phyloP scores from a whole-genome alignment of 495 filamentous ascomycete species.

The Aspergillus ostianus region DNA sequence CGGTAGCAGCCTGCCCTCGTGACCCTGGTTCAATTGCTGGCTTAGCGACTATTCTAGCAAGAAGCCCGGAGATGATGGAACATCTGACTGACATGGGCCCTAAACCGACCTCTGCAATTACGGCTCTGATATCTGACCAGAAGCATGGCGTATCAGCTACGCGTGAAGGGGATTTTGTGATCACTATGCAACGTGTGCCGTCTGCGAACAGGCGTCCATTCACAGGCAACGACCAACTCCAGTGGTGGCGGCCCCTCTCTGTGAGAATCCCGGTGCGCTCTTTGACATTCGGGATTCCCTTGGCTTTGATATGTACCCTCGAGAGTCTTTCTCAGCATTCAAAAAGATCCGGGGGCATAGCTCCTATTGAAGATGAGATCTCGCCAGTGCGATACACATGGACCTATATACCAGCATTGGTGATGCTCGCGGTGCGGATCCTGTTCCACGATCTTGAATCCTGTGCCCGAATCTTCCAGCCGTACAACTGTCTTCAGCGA shows the following conservation, averaged over 20 bases:
- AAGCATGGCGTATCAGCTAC: neutral
- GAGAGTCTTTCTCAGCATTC: conserved; percentile 16
- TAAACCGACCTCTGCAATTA: neutral
- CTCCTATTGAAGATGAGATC: neutral
- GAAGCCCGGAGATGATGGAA: conserved; percentile 10
- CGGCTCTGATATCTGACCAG: neutral
- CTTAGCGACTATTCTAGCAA: conserved; percentile 13
- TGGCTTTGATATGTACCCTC: conserved; percentile 13
- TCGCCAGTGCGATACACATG: conserved; percentile 17
- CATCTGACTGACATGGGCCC: neutral
- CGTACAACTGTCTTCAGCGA: conserved; percentile 7
- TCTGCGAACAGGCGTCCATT: neutral
- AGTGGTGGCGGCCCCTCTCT: conserved; percentile 15
- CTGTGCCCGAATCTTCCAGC: conserved; percentile 8
- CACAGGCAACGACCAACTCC: neutral
- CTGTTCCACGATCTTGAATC: conserved; percentile 12
- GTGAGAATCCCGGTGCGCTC: conserved; percentile 5
- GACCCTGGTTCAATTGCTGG: conserved; percentile 19
- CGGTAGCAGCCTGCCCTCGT: conserved; percentile 1
- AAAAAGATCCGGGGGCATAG: neutral
- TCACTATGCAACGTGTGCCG: neutral
- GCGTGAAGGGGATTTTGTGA: neutral
- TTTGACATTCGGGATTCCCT: conserved; percentile 9
- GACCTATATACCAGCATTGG: conserved; percentile 22
- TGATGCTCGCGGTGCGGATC: conserved; percentile 18